Conservation (phyloP, 2,329 filamentous ascomycete genomes). For the Diaporthe nobilis region DNA sequence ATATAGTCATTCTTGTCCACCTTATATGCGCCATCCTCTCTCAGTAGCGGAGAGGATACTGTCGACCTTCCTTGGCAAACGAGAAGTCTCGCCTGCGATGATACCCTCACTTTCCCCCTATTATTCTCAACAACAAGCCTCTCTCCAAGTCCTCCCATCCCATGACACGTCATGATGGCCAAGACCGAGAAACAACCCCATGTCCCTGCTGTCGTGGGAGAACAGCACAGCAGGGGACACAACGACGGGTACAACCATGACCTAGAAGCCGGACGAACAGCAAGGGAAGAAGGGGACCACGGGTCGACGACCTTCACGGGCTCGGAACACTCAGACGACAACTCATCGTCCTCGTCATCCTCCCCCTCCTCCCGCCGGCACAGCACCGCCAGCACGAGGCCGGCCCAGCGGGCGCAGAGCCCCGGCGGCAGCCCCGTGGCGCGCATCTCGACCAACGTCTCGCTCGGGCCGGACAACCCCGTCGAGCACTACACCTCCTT, state of each 20-base stretch:
- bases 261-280: slow-evolving; percentile 21
- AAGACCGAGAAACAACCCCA: slow-evolving; percentile 2
- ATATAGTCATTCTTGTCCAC: not conserved
- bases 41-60: not conserved
- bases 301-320: slow-evolving; percentile 12
- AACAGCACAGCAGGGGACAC: slow-evolving; percentile 8
- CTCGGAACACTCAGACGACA: slow-evolving; percentile 15
- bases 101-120: slow-evolving; percentile 13
- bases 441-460: slow-evolving; percentile 44
- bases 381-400: slow-evolving; percentile 1
- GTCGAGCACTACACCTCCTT: slow-evolving; percentile 49
- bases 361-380: slow-evolving; percentile 20
- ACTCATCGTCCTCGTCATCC: not conserved
- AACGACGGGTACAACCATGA: slow-evolving; percentile 5
- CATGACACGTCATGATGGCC: slow-evolving; percentile 4
- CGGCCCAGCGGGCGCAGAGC: not conserved
- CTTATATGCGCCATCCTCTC: slow-evolving; percentile 28
- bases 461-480: slow-evolving; percentile 47
- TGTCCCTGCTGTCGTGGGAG: not conserved
- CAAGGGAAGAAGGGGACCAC: slow-evolving; percentile 19
- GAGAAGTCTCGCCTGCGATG: slow-evolving; percentile 38
- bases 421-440: slow-evolving; percentile 28
- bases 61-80: not conserved
- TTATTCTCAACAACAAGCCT: slow-evolving; percentile 29
- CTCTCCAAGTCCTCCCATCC: not conserved